These are phyloP conservation scores for Cornus suecica DNA, from an alignment of 148 eudicot genomes.

Conservation along the genomic window DNA sequence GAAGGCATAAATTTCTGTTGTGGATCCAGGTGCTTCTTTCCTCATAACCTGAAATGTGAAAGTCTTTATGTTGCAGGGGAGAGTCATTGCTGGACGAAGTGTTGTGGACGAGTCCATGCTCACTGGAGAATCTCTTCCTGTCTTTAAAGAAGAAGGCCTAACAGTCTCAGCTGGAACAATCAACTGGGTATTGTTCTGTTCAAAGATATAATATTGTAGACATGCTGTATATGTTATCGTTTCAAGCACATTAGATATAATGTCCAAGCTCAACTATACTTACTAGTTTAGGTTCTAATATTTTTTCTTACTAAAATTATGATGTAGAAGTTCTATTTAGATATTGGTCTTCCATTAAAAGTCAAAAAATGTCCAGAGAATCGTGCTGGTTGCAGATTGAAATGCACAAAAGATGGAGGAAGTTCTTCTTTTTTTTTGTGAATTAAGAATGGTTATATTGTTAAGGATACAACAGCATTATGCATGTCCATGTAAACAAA, in stretches of 20 bases:
- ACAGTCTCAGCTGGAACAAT: constrained; percentile 85
- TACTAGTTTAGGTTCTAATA: neutral
- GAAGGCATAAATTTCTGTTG: neutral
- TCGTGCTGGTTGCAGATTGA: neutral
- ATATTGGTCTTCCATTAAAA: neutral
- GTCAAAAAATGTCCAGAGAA: neutral
- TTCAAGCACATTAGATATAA: neutral
- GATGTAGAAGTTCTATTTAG: neutral
- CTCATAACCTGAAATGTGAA: constrained; percentile 6
- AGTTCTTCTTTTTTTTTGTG: too few relatives aligned
- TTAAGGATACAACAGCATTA: too few relatives aligned
- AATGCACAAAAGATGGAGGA: neutral
- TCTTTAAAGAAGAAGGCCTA: constrained; percentile 79
- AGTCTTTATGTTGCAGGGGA: constrained; percentile 50
- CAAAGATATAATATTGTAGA: neutral
- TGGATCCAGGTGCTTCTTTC: neutral
- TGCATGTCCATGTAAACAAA: too few relatives aligned
- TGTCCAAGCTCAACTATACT: neutral
- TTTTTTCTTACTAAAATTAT: neutral
- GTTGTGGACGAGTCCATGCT: constrained; percentile 99
- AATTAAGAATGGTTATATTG: too few relatives aligned
- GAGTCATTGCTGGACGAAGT: constrained; percentile 86
- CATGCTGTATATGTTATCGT: neutral
- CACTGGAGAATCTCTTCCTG: constrained; percentile 95
- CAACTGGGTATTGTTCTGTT: constrained; percentile 70